Evolutionary conservation across 2,329 filamentous ascomycete genomes (phyloP), one percentile per base, ranked within the genome.

Genomic region (Fusarium piperis): DNA sequence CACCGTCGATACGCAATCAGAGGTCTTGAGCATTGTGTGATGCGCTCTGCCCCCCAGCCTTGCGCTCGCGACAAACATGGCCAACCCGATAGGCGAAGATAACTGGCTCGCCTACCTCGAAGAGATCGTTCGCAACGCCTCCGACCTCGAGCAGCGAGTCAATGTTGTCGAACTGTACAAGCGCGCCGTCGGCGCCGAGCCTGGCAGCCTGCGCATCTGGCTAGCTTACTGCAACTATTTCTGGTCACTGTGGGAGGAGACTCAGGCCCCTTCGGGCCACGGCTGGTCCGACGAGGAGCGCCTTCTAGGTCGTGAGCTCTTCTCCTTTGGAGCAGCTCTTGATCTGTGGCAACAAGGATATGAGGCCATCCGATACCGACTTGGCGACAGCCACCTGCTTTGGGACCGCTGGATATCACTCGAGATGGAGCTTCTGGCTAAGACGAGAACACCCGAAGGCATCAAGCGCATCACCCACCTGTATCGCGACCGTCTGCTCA

Each of bases 341-440:
- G 88, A 89, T 60, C 86, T 93, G 2, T 93, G 93, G 87, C 89
- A 91, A 78, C 87, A 93, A 75, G 93, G 89, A 36, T 90, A 93
- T 73, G 87, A 91, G 68, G 88, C 90, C 44, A 93, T 93, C 59
- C 89, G 91, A 77, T 93, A 91, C 80, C 91, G 93, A 67, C 84
- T 96, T 64, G 89, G 89, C 77, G 92, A 94, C 79, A 95, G 93
- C 77, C 91, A 94, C 78, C 81, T 90, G 63, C 86, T 96, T 12
- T 97, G 93, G 93, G 89, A 95, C 77, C 90, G 91, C 71, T 95
- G 93, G 87, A 86, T 94, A 46, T 89, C 91, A 60, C 87, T 94
- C 52, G 87, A 94, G 78, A 85, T 92, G 79, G 89, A 93, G 72
- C 88, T 93, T 72, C 86, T 95, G 20, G 86, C 84, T 28, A 85